A percentile compares a stretch with the other conserved stretches of the same genome.
Evolutionary conservation across 164 flowering plant species (phyloP).

Genomic region (Piper betle): DNA sequence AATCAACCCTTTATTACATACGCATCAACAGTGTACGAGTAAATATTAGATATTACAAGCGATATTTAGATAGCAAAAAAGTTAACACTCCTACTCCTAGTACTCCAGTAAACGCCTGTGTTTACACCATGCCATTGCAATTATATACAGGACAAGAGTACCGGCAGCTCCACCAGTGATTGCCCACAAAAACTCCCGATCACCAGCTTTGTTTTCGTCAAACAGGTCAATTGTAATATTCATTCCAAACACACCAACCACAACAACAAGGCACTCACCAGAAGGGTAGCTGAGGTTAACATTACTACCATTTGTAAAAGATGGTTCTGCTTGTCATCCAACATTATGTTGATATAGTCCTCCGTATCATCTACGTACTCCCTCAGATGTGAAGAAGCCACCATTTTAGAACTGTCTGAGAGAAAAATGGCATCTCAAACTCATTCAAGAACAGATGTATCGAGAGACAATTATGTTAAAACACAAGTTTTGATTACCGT

Average conservation of each 20-base stretch:
- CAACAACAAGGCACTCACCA: conserved; percentile 71
- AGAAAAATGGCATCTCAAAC: background rate
- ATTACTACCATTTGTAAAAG: conserved; percentile 93
- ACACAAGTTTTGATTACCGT: conserved; percentile 34
- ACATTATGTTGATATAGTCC: conserved; percentile 94
- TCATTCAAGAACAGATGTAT: background rate
- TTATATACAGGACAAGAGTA: conserved; percentile 42
- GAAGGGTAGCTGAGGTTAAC: conserved; percentile 83
- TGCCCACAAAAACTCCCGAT: conserved; percentile 56
- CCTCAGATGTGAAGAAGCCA: conserved; percentile 42
- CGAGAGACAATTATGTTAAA: background rate
- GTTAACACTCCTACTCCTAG: background rate
- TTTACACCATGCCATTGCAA: conserved; percentile 84
- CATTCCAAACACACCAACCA: conserved; percentile 86
- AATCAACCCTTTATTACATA: too few relatives aligned
- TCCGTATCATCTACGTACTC: conserved; percentile 98
- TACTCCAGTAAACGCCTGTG: conserved; percentile 74
- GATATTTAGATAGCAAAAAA: too few relatives aligned
- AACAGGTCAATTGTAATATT: conserved; percentile 72
- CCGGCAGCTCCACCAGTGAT: conserved; percentile 47
- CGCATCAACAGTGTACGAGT: too few relatives aligned
- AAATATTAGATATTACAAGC: too few relatives aligned
- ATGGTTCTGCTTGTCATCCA: conserved; percentile 97
- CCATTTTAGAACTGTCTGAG: background rate
- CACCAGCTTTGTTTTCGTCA: conserved; percentile 19